These are phyloP conservation scores for Plasmodium vivax DNA, from an alignment of 169 alveolate genomes.

Conservation along the genomic window DNA sequence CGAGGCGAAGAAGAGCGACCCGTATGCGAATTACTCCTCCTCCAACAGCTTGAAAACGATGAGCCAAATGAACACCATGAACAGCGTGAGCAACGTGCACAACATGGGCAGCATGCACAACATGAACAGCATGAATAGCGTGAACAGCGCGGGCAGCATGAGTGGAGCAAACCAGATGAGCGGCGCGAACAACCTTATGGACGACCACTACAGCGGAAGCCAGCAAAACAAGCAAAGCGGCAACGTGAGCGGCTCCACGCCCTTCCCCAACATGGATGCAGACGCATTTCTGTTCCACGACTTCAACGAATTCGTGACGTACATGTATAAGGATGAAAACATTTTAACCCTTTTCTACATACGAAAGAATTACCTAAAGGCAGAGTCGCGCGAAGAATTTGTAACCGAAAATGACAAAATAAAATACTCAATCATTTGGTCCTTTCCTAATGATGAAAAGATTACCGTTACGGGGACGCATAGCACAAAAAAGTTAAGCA, in stretches of 20 bases:
- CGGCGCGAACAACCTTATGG: background rate
- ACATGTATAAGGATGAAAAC: conserved; percentile 74
- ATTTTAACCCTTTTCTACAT: conserved; percentile 67
- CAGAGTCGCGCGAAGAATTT: conserved; percentile 70
- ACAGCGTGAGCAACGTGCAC: background rate
- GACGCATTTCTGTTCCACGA: conserved; percentile 59
- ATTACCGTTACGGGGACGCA: conserved; percentile 54
- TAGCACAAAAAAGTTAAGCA: conserved; percentile 68
- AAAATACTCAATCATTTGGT: conserved; percentile 55
- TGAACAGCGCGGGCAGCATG: background rate
- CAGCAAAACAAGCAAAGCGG: conserved; percentile 17
- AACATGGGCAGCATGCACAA: background rate
- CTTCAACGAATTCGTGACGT: conserved; percentile 50
- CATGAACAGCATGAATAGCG: background rate
- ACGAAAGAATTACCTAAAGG: conserved; percentile 66
- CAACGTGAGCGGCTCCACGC: background rate
- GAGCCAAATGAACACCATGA: background rate
- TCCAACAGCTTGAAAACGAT: conserved; percentile 7
- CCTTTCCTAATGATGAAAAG: conserved; percentile 63
- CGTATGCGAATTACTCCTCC: conserved; percentile 5
- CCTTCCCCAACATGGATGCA: conserved; percentile 26
- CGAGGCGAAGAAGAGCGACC: conserved; percentile 20
- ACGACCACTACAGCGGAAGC: background rate
- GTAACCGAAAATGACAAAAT: conserved; percentile 63
- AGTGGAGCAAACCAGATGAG: background rate